phyloP scores from a whole-genome alignment of 208 protist species.

The Trypanosoma brucei region DNA sequence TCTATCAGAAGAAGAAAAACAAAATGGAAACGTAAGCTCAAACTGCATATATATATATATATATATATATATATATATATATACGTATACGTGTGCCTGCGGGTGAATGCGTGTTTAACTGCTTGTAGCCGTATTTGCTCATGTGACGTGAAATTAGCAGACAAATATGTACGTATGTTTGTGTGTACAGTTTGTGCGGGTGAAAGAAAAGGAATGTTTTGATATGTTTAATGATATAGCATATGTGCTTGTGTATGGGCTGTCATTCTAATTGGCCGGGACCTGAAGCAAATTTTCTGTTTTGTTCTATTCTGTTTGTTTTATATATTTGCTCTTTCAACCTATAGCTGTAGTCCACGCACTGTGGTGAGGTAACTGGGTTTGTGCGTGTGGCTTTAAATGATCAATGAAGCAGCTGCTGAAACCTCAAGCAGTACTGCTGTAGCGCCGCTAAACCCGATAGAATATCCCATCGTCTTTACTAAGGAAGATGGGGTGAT shows the following conservation, averaged over 20 bases:
- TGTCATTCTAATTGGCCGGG: not conserved
- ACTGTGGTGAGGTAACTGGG: no score
- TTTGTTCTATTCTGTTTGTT: not conserved
- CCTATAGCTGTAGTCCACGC: no score
- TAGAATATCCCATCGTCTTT: slow-evolving; percentile 35
- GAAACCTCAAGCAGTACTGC: not conserved
- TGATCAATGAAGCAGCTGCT: not conserved
- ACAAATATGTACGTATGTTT: not conserved
- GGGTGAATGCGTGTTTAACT: slow-evolving; percentile 11
- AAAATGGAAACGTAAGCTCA: no score
- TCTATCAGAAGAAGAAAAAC: no score
- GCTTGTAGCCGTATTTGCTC: slow-evolving; percentile 1
- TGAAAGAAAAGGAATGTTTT: no score
- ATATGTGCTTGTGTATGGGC: no score
- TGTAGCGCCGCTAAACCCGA: slow-evolving; percentile 15
- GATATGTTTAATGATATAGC: no score
- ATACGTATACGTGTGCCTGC: slow-evolving; percentile 6
- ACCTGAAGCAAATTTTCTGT: not conserved
- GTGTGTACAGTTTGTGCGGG: not conserved
- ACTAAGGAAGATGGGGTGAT: not conserved
- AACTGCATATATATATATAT: no score
- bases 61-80: slow-evolving; percentile 5
- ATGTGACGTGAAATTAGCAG: not conserved
- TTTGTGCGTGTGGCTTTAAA: no score
- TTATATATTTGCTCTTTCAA: not conserved